Evolutionary conservation across 1,284 basidiomycete genomes (phyloP).

Genomic region (Exsudoporus floridanus): DNA sequence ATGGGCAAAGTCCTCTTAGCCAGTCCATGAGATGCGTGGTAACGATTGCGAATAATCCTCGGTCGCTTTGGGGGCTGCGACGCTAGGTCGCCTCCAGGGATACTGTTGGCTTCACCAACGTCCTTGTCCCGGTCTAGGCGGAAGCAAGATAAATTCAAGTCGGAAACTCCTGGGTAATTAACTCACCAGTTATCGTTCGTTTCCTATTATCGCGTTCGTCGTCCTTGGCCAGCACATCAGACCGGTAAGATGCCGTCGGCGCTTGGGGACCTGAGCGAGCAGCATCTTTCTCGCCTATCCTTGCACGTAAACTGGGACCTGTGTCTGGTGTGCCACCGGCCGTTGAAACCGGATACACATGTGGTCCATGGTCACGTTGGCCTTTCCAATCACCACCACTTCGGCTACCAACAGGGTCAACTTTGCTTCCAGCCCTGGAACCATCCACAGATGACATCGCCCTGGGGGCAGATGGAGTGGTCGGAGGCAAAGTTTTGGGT

Average conservation of each 20-base stretch:
- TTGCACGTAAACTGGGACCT: conserved; percentile 55
- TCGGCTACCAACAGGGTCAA: conserved; percentile 38
- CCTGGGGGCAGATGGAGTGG: conserved; percentile 68
- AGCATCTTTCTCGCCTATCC: conserved; percentile 61
- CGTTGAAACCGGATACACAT: conserved; percentile 25
- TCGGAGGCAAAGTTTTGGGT: conserved; percentile 54
- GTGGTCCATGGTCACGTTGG: conserved; percentile 34
- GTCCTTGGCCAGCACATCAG: conserved; percentile 44
- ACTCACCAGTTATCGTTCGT: conserved; percentile 64
- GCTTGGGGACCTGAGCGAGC: conserved; percentile 40
- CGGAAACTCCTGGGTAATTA: neutral
- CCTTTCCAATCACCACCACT: conserved; percentile 32
- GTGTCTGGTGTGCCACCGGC: conserved; percentile 22
- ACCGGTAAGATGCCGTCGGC: conserved; percentile 41
- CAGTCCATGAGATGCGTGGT: conserved; percentile 40
- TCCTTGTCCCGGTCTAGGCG: conserved; percentile 39
- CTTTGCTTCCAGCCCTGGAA: conserved; percentile 39
- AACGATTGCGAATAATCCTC: conserved; percentile 48
- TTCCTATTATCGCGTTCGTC: conserved; percentile 70
- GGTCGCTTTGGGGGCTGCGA: conserved; percentile 45
- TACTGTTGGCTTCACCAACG: conserved; percentile 23
- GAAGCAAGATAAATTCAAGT: neutral
- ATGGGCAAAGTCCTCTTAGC: conserved; percentile 61
- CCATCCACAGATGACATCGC: conserved; percentile 57
- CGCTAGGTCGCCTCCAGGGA: conserved; percentile 21